Evolutionary conservation across 164 flowering plant genomes (phyloP).

Genomic region (Sextonia rubra): DNA sequence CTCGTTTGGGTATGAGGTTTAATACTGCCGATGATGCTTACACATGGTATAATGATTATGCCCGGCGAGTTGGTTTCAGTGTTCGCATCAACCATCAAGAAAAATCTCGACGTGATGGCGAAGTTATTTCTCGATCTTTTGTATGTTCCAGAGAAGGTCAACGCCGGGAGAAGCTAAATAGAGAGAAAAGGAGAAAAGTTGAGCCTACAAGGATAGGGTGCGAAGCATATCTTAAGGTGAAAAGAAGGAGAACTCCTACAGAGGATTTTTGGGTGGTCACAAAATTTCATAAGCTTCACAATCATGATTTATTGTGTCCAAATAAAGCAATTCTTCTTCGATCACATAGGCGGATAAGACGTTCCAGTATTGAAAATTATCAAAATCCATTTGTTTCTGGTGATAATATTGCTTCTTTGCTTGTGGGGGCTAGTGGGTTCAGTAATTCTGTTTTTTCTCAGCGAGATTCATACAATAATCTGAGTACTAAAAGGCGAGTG

Average conservation of each 20-base stretch:
- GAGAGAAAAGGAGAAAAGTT: slow-evolving; percentile 2
- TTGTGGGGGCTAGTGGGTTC: neutral
- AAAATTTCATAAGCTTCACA: slow-evolving; percentile 1
- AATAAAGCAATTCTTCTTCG: slow-evolving; percentile 9
- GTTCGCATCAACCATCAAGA: slow-evolving; percentile 6
- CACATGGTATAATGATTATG: slow-evolving; percentile 5
- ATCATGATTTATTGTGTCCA: slow-evolving; percentile 2
- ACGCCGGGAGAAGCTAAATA: neutral
- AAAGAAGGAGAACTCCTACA: slow-evolving; percentile 2
- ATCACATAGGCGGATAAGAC: neutral
- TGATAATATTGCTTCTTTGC: neutral
- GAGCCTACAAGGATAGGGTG: slow-evolving; percentile 7
- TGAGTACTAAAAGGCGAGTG: neutral
- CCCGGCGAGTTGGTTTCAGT: neutral
- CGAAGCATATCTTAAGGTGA: neutral
- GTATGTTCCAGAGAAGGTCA: slow-evolving; percentile 4
- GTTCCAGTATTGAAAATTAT: neutral
- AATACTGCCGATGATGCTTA: neutral
- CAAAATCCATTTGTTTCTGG: neutral
- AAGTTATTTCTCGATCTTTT: slow-evolving; percentile 6
- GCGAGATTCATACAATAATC: neutral
- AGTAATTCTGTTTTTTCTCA: neutral
- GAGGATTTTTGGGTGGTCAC: slow-evolving; percentile 3
- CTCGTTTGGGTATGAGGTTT: slow-evolving; percentile 4
- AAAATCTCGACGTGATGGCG: slow-evolving; percentile 3